Conservation (phyloP, 2,329 filamentous ascomycete genomes). For the Diaporthe helianthi region DNA sequence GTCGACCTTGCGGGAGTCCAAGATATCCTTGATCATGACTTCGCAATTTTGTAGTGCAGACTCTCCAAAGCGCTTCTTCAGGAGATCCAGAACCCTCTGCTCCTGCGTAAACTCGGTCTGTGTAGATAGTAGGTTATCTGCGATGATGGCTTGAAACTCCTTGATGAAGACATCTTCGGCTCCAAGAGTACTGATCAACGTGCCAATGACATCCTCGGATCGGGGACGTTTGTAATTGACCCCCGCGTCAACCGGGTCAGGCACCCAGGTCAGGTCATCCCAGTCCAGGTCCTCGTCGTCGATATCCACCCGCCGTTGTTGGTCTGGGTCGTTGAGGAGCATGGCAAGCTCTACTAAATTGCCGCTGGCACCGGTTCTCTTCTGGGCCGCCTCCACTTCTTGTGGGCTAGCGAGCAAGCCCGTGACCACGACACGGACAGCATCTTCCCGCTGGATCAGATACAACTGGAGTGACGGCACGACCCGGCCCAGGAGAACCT, state of each 20-base stretch:
- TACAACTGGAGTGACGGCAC: conserved; percentile 78
- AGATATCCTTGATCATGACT: conserved; percentile 94
- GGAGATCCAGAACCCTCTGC: conserved; percentile 80
- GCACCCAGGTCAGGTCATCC: conserved; percentile 92
- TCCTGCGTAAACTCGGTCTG: conserved; percentile 78
- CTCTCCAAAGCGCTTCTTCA: conserved; percentile 90
- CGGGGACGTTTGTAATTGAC: conserved; percentile 91
- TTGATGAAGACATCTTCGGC: conserved; percentile 92
- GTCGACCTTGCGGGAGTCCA: conserved; percentile 81
- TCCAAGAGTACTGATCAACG: conserved; percentile 86
- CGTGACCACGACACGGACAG: conserved; percentile 77
- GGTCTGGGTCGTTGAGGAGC: conserved; percentile 67
- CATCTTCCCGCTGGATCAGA: conserved; percentile 76
- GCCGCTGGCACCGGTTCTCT: conserved; percentile 38
- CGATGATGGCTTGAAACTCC: conserved; percentile 89
- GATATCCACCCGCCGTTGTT: conserved; percentile 57
- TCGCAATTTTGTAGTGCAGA: conserved; percentile 88
- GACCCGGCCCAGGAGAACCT: conserved; percentile 77
- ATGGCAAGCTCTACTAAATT: conserved; percentile 72
- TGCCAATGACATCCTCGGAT: conserved; percentile 87
- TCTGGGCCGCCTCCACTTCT: conserved; percentile 48
- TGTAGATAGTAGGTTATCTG: conserved; percentile 75
- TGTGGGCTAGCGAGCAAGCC: conserved; percentile 71
- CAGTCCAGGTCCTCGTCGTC: conserved; percentile 81
- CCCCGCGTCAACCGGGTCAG: conserved; percentile 90